phyloP scores from a whole-genome alignment of 1,284 basidiomycete species.

The Rhizopogon hawkerae region DNA sequence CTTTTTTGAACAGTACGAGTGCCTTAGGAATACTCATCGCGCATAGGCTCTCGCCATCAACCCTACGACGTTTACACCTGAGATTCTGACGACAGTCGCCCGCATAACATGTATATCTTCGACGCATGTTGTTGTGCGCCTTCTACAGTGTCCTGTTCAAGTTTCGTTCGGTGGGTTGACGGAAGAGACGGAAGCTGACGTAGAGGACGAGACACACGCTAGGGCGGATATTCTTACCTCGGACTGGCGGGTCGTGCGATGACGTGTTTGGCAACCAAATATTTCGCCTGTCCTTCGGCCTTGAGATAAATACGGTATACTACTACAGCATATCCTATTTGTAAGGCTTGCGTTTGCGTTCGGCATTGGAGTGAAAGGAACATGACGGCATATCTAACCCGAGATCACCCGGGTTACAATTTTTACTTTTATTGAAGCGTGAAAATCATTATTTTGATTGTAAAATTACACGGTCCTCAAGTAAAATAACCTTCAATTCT shows the following conservation, averaged over 20 bases:
- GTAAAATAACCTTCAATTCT: not conserved
- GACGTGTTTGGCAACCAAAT: not conserved
- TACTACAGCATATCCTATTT: not conserved
- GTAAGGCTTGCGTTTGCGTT: conserved; percentile 1
- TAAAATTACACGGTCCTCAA: not conserved
- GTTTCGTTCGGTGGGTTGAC: conserved; percentile 15
- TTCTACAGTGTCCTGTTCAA: conserved; percentile 9
- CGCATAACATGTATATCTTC: conserved; percentile 8
- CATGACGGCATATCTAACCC: conserved; percentile 7
- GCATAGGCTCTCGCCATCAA: conserved; percentile 20
- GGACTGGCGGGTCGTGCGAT: conserved; percentile 17
- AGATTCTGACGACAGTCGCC: conserved; percentile 15
- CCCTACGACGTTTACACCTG: conserved; percentile 22
- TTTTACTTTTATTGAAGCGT: conserved; percentile 14
- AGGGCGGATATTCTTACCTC: conserved; percentile 17
- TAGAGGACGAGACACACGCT: conserved; percentile 6
- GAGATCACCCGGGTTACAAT: conserved; percentile 14
- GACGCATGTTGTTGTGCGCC: not conserved
- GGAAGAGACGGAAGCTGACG: conserved; percentile 1
- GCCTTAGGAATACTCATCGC: not conserved
- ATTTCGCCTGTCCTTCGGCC: too few relatives aligned
- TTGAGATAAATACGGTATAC: not conserved
- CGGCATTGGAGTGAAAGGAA: conserved; percentile 3
- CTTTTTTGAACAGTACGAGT: not conserved
- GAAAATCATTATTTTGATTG: not conserved